Evolutionary conservation across 108 stramenopile genomes (phyloP), one percentile per base, ranked within the genome.

Genomic region (Fragilaria radians): DNA sequence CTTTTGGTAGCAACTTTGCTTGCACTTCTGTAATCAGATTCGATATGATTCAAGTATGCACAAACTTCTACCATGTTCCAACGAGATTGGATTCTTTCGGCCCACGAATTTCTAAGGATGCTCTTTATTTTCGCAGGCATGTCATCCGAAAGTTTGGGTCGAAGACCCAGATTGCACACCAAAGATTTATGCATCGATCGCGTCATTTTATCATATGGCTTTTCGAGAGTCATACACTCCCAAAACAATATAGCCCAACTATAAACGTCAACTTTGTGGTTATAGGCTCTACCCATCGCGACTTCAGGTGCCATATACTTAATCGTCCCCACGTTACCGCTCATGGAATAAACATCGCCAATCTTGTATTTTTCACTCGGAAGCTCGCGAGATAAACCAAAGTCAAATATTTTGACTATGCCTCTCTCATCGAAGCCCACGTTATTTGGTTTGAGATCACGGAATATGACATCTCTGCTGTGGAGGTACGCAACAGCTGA

Each of bases 241-340:
- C 83, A 89, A 36, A 85, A 46, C 32, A 83, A 32, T 18, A 89
- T 70, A 21, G 77, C 63, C 52, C 66, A 89, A 7, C 79, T 84
- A 66, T 90, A 95, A 1, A 94, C 90, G 53, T 97, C 96, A 2
- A 84, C 90, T 49, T 89, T 91, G 48, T 91, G 80, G 59, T 97
- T 95, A 76, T 95, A 95, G 18, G 86, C 85, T 34, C 68, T 64
- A 52, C 82, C 82, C 5, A 83, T 54, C 5, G 86, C 86, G 29
- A 88, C 86, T 61, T 87, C 85, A 0, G 96, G 96, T 5, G 97
- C 97, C 97, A 98, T 98, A 69, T 98, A 98, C 26, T 96, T 70
- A 9, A 89, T 70, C 1, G 75, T 77, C 9, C 89, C 92, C 25
- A 85, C 88, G 19, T 51, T 30, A 25, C 67, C 76, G 7, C 84